Evolutionary conservation across 345 rosid species (phyloP), one percentile per base, ranked within the genome.

Genomic region (Salix koriyanagi): DNA sequence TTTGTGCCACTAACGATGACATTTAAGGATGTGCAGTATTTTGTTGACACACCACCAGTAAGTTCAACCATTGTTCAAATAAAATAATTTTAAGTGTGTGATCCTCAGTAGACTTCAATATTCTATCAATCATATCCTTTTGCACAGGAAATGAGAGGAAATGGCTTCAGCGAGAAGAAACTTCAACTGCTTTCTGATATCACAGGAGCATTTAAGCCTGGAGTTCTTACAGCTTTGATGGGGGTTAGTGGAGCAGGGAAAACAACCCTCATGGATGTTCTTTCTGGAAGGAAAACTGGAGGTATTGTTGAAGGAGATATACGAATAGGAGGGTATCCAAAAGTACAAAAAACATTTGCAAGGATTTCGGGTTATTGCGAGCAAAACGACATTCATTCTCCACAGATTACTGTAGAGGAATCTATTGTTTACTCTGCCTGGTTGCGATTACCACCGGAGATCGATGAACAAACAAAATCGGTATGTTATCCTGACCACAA

Each of bases 221-320:
- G 97, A 3, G 81, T 92, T 80, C 89, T 92, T 32, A 90, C 96
- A 7, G 94, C 93, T 30, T 73, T 94, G 79, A 94, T 94, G 97
- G 94, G 98, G 21, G 89, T 88, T 28, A 92, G 91, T 54, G 98
- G 98, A 70, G 98, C 98, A 18, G 97, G 97, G 14, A 94, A 94
- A 77, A 91, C 97, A 18, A 94, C 97, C 56, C 87, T 94, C 28
- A 83, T 94, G 46, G 97, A 94, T 77, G 97, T 94, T 80, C 92
- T 94, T 1, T 86, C 91, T 0, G 98, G 98, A 74, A 88, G 97
- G 81, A 94, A 94, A 86, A 92, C 96, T 30, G 85, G 83, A 7
- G 97, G 98, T 65, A 83, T 77, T 78, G 83, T 86, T 1, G 94
- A 88, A 82, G 96, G 97, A 50, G 93, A 92, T 37, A 89, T 92